phyloP scores from a whole-genome alignment of 257 asterid species.

The Anisodus acutangulus region DNA sequence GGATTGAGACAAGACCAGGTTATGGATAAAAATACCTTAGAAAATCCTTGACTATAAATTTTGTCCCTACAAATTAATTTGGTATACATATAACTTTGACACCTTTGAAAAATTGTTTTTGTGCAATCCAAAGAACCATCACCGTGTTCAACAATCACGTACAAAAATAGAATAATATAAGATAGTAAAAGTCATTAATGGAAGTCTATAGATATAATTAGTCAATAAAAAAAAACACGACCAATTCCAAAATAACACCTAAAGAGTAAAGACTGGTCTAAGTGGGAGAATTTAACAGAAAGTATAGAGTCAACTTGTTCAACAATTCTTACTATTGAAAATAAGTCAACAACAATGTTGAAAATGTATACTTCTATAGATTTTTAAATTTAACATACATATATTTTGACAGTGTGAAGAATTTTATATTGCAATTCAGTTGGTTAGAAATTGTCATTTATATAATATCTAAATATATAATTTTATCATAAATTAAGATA shows the following conservation, averaged over 20 bases:
- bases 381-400: background rate
- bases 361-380: background rate
- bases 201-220: background rate
- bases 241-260: background rate
- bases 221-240: background rate
- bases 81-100: background rate
- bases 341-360: constrained; percentile 1
- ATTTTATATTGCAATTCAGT: no score
- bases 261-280: background rate
- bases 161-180: background rate
- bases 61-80: background rate
- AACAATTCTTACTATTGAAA: background rate
- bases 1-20: background rate
- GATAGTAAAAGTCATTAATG: background rate
- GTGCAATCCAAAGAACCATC: background rate
- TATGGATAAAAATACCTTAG: no score
- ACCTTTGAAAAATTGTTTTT: no score
- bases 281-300: background rate
- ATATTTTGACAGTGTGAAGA: background rate
- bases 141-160: rapidly evolving
- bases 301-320: constrained; percentile 20
- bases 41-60: no score
- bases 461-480: no score
- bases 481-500: no score
- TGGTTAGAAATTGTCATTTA: no score